phyloP scores from a whole-genome alignment of 352 stramenopile species.

The Phytopythium helicoides region DNA sequence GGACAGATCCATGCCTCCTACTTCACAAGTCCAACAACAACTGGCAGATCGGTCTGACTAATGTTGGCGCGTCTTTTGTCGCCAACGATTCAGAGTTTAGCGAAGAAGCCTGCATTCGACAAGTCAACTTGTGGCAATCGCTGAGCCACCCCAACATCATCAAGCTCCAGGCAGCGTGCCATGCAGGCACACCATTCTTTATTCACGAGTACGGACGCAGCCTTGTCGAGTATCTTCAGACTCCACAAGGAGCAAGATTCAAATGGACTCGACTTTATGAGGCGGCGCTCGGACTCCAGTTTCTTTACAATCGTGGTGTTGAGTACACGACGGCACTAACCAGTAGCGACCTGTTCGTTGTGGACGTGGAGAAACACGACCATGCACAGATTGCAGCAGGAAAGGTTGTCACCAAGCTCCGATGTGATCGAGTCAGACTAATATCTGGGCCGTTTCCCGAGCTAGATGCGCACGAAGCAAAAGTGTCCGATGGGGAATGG shows the following conservation, averaged over 20 bases:
- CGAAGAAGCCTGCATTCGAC: conserved; percentile 1
- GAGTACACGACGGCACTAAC: not conserved
- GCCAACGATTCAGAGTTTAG: not conserved
- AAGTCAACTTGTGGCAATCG: not conserved
- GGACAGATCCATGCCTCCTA: conserved; percentile 1
- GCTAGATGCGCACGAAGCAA: no score
- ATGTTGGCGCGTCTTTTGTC: not conserved
- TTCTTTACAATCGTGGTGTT: not conserved
- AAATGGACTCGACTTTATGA: conserved; percentile 2
- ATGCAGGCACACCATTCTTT: not conserved
- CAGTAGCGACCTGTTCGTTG: not conserved
- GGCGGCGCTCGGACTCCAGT: not conserved
- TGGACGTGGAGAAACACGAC: not conserved
- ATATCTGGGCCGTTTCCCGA: not conserved
- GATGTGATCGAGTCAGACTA: not conserved
- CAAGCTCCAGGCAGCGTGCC: not conserved
- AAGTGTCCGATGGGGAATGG: not conserved
- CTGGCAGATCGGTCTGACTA: not conserved
- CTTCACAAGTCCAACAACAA: not conserved
- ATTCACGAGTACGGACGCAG: not conserved
- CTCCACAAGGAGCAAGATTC: not conserved
- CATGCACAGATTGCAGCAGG: not conserved
- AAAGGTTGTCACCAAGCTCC: not conserved
- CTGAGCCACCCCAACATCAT: not conserved
- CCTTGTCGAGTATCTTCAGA: not conserved